These are phyloP conservation scores for Talaromyces sp. DNA, from an alignment of 2,329 filamentous ascomycete species.

Conservation along the genomic window DNA sequence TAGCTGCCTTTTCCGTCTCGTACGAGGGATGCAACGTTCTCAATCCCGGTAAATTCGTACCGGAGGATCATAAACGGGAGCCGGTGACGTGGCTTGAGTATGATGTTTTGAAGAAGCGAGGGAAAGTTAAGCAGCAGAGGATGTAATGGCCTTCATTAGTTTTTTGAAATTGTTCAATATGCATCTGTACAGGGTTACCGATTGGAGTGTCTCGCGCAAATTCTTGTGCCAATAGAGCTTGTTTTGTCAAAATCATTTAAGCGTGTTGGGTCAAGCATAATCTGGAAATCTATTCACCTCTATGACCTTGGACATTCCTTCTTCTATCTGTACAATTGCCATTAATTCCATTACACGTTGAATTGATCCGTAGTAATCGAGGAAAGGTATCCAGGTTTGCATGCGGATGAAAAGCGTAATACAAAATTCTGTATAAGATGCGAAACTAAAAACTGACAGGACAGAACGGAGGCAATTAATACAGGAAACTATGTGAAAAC, in stretches of 20 bases:
- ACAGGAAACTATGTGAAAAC: background rate
- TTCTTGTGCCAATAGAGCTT: background rate
- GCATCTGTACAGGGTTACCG: background rate
- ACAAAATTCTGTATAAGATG: background rate
- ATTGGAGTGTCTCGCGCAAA: background rate
- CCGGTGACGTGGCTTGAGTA: slow-evolving; percentile 86
- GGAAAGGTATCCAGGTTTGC: too few relatives aligned
- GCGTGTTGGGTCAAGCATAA: background rate
- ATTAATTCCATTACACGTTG: background rate
- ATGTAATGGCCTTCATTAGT: background rate
- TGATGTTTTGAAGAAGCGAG: slow-evolving; percentile 60
- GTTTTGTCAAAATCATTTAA: background rate
- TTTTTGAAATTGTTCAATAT: background rate
- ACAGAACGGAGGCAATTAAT: background rate
- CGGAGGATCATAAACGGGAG: slow-evolving; percentile 65
- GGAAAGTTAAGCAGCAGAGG: slow-evolving; percentile 59
- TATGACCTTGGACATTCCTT: background rate
- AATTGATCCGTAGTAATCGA: too few relatives aligned
- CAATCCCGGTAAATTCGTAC: slow-evolving; percentile 73
- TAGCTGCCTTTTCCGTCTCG: slow-evolving; percentile 77
- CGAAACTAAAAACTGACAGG: background rate
- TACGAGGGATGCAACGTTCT: slow-evolving; percentile 96
- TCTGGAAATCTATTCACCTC: background rate
- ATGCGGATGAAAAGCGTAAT: background rate
- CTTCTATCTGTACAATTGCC: background rate